Percentiles rank a stretch among this genome's conserved stretches.
These are phyloP conservation scores for Halophytophthora batemanensis DNA, from an alignment of 352 stramenopile genomes.

Conservation along the genomic window DNA sequence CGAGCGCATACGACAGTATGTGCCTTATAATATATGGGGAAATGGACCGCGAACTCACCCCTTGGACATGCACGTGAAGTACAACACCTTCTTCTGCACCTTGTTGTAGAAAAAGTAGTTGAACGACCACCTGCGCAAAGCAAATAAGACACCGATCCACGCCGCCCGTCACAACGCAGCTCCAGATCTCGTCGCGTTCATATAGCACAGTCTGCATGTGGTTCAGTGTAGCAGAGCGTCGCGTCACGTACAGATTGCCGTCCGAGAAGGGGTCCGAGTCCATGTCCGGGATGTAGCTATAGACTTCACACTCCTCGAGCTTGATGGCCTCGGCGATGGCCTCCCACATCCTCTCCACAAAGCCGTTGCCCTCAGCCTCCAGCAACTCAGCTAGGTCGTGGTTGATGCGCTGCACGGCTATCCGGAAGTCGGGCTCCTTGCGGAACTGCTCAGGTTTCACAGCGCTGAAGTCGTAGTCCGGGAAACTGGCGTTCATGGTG, in stretches of 20 bases:
- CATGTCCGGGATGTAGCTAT: constrained; percentile 93
- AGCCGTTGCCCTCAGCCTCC: constrained; percentile 98
- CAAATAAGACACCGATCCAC: constrained; percentile 8
- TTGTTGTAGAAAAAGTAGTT: constrained; percentile 97
- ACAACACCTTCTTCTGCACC: constrained; percentile 90
- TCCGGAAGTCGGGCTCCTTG: constrained; percentile 82
- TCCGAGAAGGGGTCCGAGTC: constrained; percentile 92
- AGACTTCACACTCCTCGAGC: constrained; percentile 89
- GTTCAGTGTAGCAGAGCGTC: too few species aligned
- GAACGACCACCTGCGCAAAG: constrained; percentile 82
- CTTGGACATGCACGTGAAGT: constrained; percentile 92
- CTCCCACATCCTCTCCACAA: constrained; percentile 99
- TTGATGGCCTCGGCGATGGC: constrained; percentile 80
- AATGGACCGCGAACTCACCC: constrained; percentile 37
- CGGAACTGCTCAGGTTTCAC: constrained; percentile 89
- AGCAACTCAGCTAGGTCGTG: constrained; percentile 85
- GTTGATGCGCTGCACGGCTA: constrained; percentile 88
- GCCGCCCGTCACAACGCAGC: background rate
- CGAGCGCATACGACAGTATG: background rate
- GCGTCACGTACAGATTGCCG: constrained; percentile 65
- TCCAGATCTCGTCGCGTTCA: background rate
- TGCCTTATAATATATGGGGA: background rate
- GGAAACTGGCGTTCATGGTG: constrained; percentile 93
- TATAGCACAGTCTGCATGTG: background rate
- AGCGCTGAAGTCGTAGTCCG: constrained; percentile 91